Base-by-base conservation (phyloP, 176 grass and related monocot genomes). In the Zoysia pacifica region DNA sequence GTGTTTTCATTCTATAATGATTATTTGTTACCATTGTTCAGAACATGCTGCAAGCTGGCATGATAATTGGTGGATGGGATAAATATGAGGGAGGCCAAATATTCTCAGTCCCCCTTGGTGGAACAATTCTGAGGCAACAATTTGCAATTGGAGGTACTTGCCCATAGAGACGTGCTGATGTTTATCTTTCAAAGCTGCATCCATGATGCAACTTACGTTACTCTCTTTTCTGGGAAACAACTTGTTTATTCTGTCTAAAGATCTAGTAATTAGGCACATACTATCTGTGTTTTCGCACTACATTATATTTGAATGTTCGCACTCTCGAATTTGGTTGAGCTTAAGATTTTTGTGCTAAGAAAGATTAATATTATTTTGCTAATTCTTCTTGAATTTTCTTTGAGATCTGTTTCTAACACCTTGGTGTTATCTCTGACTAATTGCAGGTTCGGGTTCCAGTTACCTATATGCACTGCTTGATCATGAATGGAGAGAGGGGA, bases 41-140 rank as follows among this genome's bases (percentile, higher is more conserved):
- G 96, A 95, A 89, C 65, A 93, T 99, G 96, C 69, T 99, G 50
- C 92, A 99, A 99, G 90, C 93, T 83, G 96, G 96, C 37, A 70
- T 93, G 84, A 98, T 98, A 81, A 43, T 98, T 83, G 96, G 96
- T 62, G 96, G 96, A 74, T 98, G 92, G 96, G 96, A 98, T 76
- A 95, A 99, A 70, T 99, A 99, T 1, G 92, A 99, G 82, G 92
- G 92, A 45, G 96, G 88, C 69, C 92, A 99, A 84, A 99, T 99
- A 85, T 99, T 83, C 68, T 95, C 92, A 1, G 90, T 99, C 3
- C 90, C 92, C 12, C 96, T 95, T 91, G 96, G 96, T 68, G 92
- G 92, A 82, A 95, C 96, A 2, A 95, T 99, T 71, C 14, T 99
- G 50, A 83, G 60, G 79, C 96, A 93, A 83, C 81, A 90, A 72